Percentiles rank a stretch among this genome's conserved stretches.
phyloP scores from a whole-genome alignment of 257 asterid species.

The Striga asiatica region DNA sequence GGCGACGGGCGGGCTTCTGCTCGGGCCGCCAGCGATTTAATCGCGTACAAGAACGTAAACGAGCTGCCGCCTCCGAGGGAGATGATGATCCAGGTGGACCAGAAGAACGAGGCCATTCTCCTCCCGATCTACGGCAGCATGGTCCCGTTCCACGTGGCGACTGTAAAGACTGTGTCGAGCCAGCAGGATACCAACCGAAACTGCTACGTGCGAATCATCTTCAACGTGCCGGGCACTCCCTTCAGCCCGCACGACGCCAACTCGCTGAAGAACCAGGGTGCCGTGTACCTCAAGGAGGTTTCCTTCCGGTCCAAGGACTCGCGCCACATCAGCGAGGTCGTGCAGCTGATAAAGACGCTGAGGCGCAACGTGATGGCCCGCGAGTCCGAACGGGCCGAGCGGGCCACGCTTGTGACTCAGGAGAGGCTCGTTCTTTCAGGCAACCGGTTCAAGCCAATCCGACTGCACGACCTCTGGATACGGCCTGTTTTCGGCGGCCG shows the following conservation, averaged over 20 bases:
- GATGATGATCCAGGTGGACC: constrained; percentile 67
- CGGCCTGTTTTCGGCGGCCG: constrained; percentile 67
- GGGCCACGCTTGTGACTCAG: constrained; percentile 68
- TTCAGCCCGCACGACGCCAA: too few relatives aligned
- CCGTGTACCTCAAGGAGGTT: constrained; percentile 54
- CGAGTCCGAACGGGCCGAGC: constrained; percentile 74
- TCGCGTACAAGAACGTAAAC: constrained; percentile 52
- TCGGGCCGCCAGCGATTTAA: too few relatives aligned
- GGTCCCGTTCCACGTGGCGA: constrained; percentile 68
- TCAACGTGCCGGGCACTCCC: constrained; percentile 74
- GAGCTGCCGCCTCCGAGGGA: constrained; percentile 60
- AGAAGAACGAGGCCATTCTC: constrained; percentile 60
- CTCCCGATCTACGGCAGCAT: constrained; percentile 52
- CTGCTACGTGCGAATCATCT: constrained; percentile 55
- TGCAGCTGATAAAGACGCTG: constrained; percentile 50
- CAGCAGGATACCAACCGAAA: constrained; percentile 59
- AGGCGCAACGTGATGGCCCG: constrained; percentile 49
- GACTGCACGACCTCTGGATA: constrained; percentile 59
- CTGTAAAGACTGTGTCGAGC: constrained; percentile 58
- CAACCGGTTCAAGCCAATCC: constrained; percentile 49
- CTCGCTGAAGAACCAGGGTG: too few relatives aligned
- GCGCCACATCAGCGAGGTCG: constrained; percentile 64
- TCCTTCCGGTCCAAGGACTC: constrained; percentile 66
- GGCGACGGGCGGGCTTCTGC: constrained; percentile 34
- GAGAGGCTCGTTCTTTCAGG: constrained; percentile 61